Percentiles rank a stretch among this genome's conserved stretches.
Conservation (phyloP, 176 grass and related monocot genomes). For the Oryza glaberrima region DNA sequence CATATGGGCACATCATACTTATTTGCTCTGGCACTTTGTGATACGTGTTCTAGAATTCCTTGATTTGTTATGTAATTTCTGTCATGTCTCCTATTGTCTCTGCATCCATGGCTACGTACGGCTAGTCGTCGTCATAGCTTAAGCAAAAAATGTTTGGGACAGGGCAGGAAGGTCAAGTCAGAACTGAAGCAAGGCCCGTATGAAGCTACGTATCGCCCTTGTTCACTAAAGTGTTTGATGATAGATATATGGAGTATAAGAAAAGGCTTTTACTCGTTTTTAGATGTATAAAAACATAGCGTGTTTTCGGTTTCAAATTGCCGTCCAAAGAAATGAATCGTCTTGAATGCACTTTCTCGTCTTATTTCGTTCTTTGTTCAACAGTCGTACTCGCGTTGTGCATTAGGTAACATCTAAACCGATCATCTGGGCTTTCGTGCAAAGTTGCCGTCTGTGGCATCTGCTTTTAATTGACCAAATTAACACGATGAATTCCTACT, state of each 20-base stretch:
- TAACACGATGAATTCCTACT: constrained; percentile 6
- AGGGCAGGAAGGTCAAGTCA: constrained; percentile 44
- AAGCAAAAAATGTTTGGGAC: background rate
- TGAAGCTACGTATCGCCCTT: background rate
- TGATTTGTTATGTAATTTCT: background rate
- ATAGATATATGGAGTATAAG: background rate
- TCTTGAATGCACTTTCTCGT: background rate
- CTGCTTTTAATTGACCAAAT: constrained; percentile 33
- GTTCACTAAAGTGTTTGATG: constrained; percentile 7
- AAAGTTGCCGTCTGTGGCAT: constrained; percentile 3
- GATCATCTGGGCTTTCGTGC: background rate
- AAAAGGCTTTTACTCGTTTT: background rate
- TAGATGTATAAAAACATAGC: background rate
- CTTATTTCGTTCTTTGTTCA: background rate
- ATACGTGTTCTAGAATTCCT: background rate
- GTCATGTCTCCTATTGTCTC: constrained; percentile 6
- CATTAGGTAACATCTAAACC: background rate
- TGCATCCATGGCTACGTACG: background rate
- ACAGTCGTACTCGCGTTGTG: background rate
- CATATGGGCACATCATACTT: background rate
- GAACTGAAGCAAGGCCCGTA: constrained; percentile 20
- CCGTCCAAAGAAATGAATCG: background rate
- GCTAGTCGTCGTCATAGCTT: constrained; percentile 22
- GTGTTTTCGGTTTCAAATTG: background rate
- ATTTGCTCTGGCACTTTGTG: background rate